Evolutionary conservation across 2,329 filamentous ascomycete genomes (phyloP).

Genomic region (Aspergillus quadricinctus): DNA sequence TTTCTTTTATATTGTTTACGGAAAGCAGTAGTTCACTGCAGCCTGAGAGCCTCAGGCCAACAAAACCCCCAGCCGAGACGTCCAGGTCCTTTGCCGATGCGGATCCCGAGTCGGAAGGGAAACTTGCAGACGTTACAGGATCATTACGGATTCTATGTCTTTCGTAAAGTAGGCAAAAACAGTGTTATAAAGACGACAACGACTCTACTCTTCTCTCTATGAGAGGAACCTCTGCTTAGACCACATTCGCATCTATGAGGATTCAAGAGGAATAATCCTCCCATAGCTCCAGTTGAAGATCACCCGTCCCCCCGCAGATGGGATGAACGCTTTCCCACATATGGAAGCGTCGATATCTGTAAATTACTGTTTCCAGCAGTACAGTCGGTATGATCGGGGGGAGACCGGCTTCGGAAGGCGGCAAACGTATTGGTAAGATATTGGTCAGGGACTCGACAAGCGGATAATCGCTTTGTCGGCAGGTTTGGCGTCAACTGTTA

Average conservation of each 20-base stretch:
- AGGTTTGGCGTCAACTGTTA: slow-evolving; percentile 14
- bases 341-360: neutral
- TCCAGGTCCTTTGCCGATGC: neutral
- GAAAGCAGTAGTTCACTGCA: neutral
- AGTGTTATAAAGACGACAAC: neutral
- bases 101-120: neutral
- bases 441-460: neutral
- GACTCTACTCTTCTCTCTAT: too few species aligned
- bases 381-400: slow-evolving; percentile 1
- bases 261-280: neutral
- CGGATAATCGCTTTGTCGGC: slow-evolving; percentile 29
- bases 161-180: neutral
- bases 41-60: neutral
- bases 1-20: too few species aligned
- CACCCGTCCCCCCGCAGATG: neutral
- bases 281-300: neutral
- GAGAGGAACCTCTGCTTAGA: neutral
- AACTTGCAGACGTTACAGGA: neutral
- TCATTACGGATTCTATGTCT: neutral
- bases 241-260: neutral
- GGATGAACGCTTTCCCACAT: neutral
- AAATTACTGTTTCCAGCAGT: neutral
- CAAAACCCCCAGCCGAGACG: neutral
- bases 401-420: slow-evolving; percentile 21
- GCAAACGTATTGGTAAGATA: slow-evolving; percentile 12